Evolutionary conservation across 345 rosid species (phyloP), one percentile per base, ranked within the genome.

Genomic region (Lagerstroemia speciosa): DNA sequence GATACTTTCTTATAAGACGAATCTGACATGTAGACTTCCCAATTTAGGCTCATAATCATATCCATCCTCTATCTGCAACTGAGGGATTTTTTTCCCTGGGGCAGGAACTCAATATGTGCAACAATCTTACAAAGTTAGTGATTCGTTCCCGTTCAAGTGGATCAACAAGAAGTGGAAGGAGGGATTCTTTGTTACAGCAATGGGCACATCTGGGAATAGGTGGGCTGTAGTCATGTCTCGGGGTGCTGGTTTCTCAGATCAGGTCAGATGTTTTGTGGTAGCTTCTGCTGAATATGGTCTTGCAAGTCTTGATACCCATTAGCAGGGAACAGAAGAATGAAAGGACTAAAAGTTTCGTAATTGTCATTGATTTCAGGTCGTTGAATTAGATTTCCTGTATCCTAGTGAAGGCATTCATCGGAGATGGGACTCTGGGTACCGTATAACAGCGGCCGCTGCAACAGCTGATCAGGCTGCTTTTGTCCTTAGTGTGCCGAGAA

Each of bases 211-310:
- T n/a, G 91, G 97, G 38, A 81, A 83, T 73, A 86, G 92, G 75
- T 95, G 98, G 99, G 97, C 83, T 31, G 83, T 95, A 41, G 99
- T 95, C 27, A 92, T 95, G 99, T 95, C 99, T 30, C 92, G 97
- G 2, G 93, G 95, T 72, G 87, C 99, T 0, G 93, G 91, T 68
- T 88, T 73, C 80, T 68, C 90, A 27, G 85, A 83, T 17, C 99
- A 95, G 96, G 99, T 92, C 60, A 65, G 64, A 33, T 34, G 32
- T 5, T 11, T 17, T 12, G 33, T 62, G 60, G 45, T 45, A 19
- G 57, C 11, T 37, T 71, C 38, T 67, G 32, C 64, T 30, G 11
- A 15, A 27, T 12, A 10, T 5, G 33, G 19, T 58, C 63, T 57
- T 57, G 63, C 33, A 1, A 27, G 63, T 5, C 33, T 58, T 29